Base-by-base conservation (phyloP, 495 filamentous ascomycete genomes). In the Acidiella bohemica region DNA sequence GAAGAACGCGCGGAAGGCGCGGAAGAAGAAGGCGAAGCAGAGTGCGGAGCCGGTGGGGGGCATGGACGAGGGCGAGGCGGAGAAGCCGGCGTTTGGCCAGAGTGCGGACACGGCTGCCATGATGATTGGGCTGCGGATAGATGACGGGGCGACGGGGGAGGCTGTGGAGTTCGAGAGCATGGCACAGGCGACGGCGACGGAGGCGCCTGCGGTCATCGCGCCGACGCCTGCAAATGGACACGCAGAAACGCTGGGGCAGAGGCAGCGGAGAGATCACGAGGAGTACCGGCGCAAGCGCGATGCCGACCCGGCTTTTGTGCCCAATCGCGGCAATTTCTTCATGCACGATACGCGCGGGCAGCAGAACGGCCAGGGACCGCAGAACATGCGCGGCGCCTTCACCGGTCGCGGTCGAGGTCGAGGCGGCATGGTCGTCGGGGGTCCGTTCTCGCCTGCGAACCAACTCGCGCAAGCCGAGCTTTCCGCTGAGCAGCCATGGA, bases 321-420 rank as follows among this genome's bases (percentile, higher is more conserved):
- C 90, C 38, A 96, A 92, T 52, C 72, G 92, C 36, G 90, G 90
- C 18, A 80, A 77, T 38, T 97, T 97, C 67, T 97, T 95, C 66
- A 77, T 96, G 67, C 90, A 97, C 59, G 90, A 97, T 57, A 47
- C 48, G 16, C 43, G 48, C 11, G 43, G 37, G 13, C 47, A 50
- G 18, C 14, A 13, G 4, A 36, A 39, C 26, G 48, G 39, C 14
- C 43, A 41, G 14, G 31, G 19, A 5, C 38, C 32, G 12, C 32
- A 20, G 6, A 11, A 13, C 4, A 30, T 42, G n/a, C 12, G 42
- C 7, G 39, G 39, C n/a, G 44, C n/a, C 1, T 46, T 40, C 13
- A 17, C 8, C 56, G 71, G 73, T 10, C 65, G 75, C 54, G 68
- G 73, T 12, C 61, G 66, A 35, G 69, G 78, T 41, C 56, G 70